These are phyloP conservation scores for Pelargonium exstipulatum DNA, from an alignment of 441 rosid genomes.

Conservation along the genomic window DNA sequence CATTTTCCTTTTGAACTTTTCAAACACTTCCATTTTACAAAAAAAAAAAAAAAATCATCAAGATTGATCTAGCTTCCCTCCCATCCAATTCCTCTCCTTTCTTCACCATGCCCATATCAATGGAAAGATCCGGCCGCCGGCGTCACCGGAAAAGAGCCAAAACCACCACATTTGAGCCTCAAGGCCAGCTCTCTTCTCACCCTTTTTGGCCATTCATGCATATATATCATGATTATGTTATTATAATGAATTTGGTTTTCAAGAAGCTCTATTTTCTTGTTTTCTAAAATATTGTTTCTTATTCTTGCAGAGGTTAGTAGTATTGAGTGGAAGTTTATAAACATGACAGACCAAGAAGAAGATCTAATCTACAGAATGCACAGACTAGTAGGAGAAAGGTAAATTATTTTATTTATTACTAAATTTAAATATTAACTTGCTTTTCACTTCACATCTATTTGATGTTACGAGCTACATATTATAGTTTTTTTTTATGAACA, in stretches of 20 bases:
- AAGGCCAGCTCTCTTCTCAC: conserved; percentile 30
- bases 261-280: neutral
- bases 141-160: conserved; percentile 27
- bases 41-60: too few species aligned
- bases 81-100: too few species aligned
- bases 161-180: conserved; percentile 28
- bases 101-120: neutral
- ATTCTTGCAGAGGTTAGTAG: conserved; percentile 57
- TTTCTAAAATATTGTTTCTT: neutral
- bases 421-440: too few species aligned
- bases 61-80: too few species aligned
- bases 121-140: conserved; percentile 30
- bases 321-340: conserved; percentile 55
- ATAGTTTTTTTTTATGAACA: too few species aligned
- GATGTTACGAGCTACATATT: too few species aligned
- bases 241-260: too few species aligned
- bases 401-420: neutral
- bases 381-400: conserved; percentile 73
- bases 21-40: too few species aligned
- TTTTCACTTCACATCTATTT: too few species aligned
- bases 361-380: conserved; percentile 77
- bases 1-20: too few species aligned
- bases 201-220: neutral
- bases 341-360: conserved; percentile 63
- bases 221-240: too few species aligned